Evolutionary conservation across 331 rosid species (phyloP).

Genomic region (Stylosanthes scabra): DNA sequence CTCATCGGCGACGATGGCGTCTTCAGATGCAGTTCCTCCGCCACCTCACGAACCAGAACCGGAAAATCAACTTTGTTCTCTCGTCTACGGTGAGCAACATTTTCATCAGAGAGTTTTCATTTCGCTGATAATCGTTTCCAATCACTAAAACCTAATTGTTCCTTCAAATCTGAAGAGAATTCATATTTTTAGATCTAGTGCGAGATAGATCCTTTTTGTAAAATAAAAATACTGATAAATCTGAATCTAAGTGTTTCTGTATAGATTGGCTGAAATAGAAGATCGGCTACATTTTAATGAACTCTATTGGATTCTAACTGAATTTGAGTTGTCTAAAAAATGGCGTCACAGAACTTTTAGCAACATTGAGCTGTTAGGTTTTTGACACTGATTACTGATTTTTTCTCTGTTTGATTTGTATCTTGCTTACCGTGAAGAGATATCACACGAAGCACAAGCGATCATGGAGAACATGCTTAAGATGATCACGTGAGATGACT

Average conservation of each 20-base stretch:
- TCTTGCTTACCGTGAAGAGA: constrained; percentile 49
- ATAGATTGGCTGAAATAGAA: no score
- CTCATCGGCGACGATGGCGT: constrained; percentile 68
- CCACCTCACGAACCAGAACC: constrained; percentile 43
- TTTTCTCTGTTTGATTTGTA: neutral
- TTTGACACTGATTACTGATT: neutral
- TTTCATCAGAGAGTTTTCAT: neutral
- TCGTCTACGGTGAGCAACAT: constrained; percentile 58
- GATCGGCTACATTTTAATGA: no score
- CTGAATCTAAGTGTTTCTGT: no score
- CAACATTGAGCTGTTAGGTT: no score
- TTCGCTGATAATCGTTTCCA: neutral
- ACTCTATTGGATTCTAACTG: no score
- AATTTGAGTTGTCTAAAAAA: no score
- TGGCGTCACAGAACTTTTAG: no score
- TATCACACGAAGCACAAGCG: constrained; percentile 69
- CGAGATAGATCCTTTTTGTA: no score
- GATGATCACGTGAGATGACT: constrained; percentile 62
- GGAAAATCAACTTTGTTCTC: constrained; percentile 64
- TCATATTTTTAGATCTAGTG: no score
- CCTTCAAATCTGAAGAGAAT: neutral
- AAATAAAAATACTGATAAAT: no score
- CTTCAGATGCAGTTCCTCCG: constrained; percentile 53
- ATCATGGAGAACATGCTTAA: constrained; percentile 85
- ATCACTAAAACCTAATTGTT: constrained; percentile 15